Base-by-base conservation (phyloP, 495 filamentous ascomycete species). In the Penicillium mononematosum region DNA sequence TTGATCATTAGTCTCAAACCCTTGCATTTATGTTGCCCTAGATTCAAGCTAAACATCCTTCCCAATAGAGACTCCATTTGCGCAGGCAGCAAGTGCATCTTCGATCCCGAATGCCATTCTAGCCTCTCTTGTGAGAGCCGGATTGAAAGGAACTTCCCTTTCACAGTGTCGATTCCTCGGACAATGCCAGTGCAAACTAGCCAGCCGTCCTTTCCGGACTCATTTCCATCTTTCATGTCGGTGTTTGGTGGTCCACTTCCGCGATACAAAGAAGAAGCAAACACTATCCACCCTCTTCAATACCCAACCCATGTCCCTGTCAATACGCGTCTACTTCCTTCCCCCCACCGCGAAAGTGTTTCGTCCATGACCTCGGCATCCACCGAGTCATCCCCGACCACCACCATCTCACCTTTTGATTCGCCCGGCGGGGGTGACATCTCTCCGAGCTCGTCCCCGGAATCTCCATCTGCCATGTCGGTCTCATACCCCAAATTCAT, bases 351-450 rank as follows among this genome's bases (percentile, higher is more conserved):
- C 36, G 71, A 71, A 53, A 79, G 72, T 59, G 67, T 77, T 22
- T 93, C 90, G 25, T 95, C 90, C 4, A 85, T 87, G 56, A 81
- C 84, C 43, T 90, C 90, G 9, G 91, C 88, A 45, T 98, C 94
- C 4, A 88, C 86, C 25, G 92, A 97, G 64, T 96, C 92, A 8
- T 98, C 94, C 19, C 94, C 94, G 0, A 97, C 94, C 17, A 98
- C 91, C 3, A 96, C 93, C 1, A 82, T 92, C n/a, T 96, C 92
- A 14, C 96, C 91, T 12, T 88, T 92, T 43, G 94, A 93, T 67
- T 92, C 92, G 9, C 88, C 88, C 16, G 89, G 89, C 17, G 80
- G 90, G 25, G 90, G 91, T n/a, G 92, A 96, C 56, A 85, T 90
- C 9, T 96, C 94, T 5, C 91, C 93, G 7, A 89, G 87, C 80